Evolutionary conservation across 148 eudicot species (phyloP), one percentile per base, ranked within the genome.

Genomic region (Heliamphora exappendiculata): DNA sequence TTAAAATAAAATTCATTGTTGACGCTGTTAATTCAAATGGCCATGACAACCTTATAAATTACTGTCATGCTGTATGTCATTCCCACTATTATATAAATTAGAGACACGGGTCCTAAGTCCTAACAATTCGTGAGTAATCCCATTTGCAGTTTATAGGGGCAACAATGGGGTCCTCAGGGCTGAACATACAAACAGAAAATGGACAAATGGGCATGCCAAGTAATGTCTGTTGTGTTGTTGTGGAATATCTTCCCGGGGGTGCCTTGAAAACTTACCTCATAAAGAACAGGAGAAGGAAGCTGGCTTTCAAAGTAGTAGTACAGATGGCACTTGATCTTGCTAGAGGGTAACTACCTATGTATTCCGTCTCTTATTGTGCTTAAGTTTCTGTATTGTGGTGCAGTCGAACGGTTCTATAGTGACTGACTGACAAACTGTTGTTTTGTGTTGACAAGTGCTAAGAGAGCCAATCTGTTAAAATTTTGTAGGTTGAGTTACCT

Each of bases 321-420:
- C 97, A 89, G 79, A 78, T 91, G 79, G 90, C 97, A 49, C 93
- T 91, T 71, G 97, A 91, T 91, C 89, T 91, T 78, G 93, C 97
- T 45, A 88, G 93, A 87, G 97, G 97, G 97, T 91, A 91, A 58
- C 58, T 9, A 7, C 22, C 34, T 34, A 3, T 51, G 16, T 22
- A 7, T 54, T 44, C 55, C 49, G 20, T 66, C 8, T 19, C 24
- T 64, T 22, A 16, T 63, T 63, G 55, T 78, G 17, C 11, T 59
- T 41, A 47, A 11, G 57, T 34, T 34, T 37, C 36, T 59, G 31
- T 28, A 31, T 9, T 49, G 9, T 55, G 28, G 13, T 20, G 64
- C 37, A 70, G 50, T 59, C 22, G 41, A 13, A 57, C 49, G 45
- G 17, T 68, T 28, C 20, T 28, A 54, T 33, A 59, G 42, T 69